Conservation (phyloP, 225 moss, liverwort and hornwort species). For the Antitrichia curtipendula region DNA sequence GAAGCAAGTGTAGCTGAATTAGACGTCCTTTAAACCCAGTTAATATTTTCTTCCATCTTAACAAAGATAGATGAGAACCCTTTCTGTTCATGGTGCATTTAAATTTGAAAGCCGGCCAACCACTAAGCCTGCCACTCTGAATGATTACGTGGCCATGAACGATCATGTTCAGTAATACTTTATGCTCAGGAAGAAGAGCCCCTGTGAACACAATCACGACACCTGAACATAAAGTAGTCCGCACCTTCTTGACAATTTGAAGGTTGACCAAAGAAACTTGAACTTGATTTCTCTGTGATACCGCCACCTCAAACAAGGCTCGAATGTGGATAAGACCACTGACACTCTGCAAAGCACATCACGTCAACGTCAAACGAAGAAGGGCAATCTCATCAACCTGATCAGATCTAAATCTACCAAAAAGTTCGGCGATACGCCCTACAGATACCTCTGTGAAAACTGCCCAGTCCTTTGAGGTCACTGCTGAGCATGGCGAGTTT, state of each 20-base stretch:
- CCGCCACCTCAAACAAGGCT: slow-evolving; percentile 61
- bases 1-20: not conserved
- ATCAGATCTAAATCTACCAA: not conserved
- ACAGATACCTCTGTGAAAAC: slow-evolving; percentile 52
- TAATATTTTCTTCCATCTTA: not conserved
- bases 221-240: not conserved
- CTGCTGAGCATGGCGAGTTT: slow-evolving; percentile 53
- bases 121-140: not conserved
- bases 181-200: not conserved
- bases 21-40: not conserved
- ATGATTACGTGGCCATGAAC: not conserved
- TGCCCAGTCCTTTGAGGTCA: slow-evolving; percentile 69
- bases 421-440: not conserved
- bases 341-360: slow-evolving; percentile 48
- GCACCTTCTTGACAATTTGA: slow-evolving; percentile 61
- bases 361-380: not conserved
- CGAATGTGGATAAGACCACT: slow-evolving; percentile 84
- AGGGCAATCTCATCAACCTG: not conserved
- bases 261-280: slow-evolving; percentile 34
- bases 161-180: not conserved
- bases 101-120: not conserved
- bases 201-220: not conserved
- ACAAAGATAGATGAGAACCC: not conserved
- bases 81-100: not conserved
- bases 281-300: slow-evolving; percentile 55